phyloP scores from a whole-genome alignment of 2,329 filamentous ascomycete species.

The Huntiella omanensis region DNA sequence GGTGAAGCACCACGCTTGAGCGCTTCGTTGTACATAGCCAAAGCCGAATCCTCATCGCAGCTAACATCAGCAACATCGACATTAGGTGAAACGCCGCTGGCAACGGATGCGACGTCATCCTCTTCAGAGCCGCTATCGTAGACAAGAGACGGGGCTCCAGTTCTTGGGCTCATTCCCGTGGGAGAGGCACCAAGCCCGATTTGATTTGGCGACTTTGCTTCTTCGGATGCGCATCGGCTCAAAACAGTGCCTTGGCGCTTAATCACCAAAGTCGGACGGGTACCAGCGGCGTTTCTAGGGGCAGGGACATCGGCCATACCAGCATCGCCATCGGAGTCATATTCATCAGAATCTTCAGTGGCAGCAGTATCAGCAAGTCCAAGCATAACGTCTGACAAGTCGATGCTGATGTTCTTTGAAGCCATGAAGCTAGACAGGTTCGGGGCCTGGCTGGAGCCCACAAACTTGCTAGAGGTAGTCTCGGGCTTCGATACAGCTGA shows the following conservation, averaged over 20 bases:
- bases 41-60: slow-evolving; percentile 6
- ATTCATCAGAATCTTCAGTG: slow-evolving; percentile 6
- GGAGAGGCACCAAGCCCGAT: slow-evolving; percentile 24
- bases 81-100: slow-evolving; percentile 6
- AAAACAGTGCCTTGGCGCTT: slow-evolving; percentile 7
- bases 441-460: slow-evolving; percentile 9
- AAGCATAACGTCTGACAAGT: slow-evolving; percentile 7
- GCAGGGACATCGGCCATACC: background rate
- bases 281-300: background rate
- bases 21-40: background rate
- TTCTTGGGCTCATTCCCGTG: slow-evolving; percentile 48
- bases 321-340: slow-evolving; percentile 1
- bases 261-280: slow-evolving; percentile 8
- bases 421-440: slow-evolving; percentile 10
- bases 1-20: slow-evolving; percentile 4
- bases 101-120: slow-evolving; percentile 20
- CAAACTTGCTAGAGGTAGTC: slow-evolving; percentile 5
- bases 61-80: slow-evolving; percentile 11
- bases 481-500: background rate
- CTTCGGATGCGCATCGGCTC: slow-evolving; percentile 8
- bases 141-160: slow-evolving; percentile 59
- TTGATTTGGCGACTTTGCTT: slow-evolving; percentile 6
- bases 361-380: slow-evolving; percentile 6
- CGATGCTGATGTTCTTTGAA: slow-evolving; percentile 9
- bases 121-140: slow-evolving; percentile 68